Conservation (phyloP, 257 asterid genomes). For the Primulina eburnea region DNA sequence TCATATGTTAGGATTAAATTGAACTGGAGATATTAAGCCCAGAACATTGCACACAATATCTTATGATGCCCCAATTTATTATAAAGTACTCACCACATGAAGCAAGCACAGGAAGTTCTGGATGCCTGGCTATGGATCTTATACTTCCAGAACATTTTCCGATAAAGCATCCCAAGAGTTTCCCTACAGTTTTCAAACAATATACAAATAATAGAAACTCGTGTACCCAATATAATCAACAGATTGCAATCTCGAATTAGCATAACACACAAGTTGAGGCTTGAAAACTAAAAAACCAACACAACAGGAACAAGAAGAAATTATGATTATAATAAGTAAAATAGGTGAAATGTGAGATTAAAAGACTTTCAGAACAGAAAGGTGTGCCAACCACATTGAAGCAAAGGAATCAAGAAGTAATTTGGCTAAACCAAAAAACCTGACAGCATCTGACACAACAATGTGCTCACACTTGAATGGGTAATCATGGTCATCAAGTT, state of each 20-base stretch:
- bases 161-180: conserved; percentile 76
- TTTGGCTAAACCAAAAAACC: not conserved
- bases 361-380: not conserved
- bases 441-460: conserved; percentile 2
- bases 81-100: conserved; percentile 72
- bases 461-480: not conserved
- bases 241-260: not conserved
- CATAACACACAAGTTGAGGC: not conserved
- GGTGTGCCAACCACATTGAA: not conserved
- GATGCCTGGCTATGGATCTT: conserved; percentile 81
- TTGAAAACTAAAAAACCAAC: not conserved
- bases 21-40: conserved; percentile 3
- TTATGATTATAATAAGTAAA: not conserved
- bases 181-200: conserved; percentile 44
- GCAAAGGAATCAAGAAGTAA: not conserved
- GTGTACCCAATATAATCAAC: not conserved
- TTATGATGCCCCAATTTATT: not conserved
- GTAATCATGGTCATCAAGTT: not conserved
- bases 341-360: conserved; percentile 3
- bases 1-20: conserved; percentile 3
- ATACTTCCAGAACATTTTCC: conserved; percentile 95
- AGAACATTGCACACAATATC: not conserved
- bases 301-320: not conserved
- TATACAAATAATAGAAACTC: not conserved
- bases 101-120: conserved; percentile 76